Conservation (phyloP, 345 rosid species). For the Fremontodendron californicum region DNA sequence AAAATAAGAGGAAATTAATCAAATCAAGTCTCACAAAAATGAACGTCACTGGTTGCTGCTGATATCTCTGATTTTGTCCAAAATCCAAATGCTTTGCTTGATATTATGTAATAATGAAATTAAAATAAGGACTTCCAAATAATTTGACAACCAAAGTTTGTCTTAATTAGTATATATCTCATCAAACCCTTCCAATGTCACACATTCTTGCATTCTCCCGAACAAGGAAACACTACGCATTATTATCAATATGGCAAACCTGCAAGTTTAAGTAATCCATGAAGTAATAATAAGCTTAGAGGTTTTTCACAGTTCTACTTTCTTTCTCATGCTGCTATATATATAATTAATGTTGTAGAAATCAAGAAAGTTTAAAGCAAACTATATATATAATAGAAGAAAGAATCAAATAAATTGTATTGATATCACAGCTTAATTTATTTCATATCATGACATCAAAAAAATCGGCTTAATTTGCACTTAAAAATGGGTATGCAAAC, state of each 20-base stretch:
- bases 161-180: neutral
- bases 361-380: neutral
- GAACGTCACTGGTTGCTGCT: neutral
- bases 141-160: neutral
- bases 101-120: neutral
- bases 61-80: neutral
- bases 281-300: neutral
- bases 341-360: neutral
- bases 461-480: neutral
- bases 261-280: neutral
- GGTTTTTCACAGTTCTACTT: neutral
- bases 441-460: neutral
- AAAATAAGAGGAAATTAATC: too few species aligned
- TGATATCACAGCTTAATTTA: neutral
- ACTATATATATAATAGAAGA: neutral
- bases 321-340: neutral
- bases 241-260: neutral
- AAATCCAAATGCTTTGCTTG: neutral
- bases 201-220: neutral
- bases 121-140: neutral
- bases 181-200: neutral
- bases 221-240: neutral
- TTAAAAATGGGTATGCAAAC: neutral
- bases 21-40: neutral
- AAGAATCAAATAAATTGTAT: neutral